These are phyloP conservation scores for Moesziomyces parantarcticus DNA, from an alignment of 1,284 basidiomycete species.

Conservation along the genomic window DNA sequence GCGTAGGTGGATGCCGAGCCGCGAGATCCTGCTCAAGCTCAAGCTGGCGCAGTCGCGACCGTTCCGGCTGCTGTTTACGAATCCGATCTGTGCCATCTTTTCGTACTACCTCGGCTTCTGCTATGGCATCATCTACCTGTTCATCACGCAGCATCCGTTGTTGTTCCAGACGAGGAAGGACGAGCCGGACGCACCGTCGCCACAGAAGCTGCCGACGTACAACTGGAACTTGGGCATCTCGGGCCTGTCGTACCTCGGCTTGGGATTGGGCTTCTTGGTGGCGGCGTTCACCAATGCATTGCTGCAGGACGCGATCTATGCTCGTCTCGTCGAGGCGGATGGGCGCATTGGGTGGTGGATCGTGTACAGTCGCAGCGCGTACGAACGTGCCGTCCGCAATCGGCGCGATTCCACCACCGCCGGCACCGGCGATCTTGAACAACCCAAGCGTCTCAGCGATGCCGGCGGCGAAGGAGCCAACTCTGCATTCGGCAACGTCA, in stretches of 20 bases:
- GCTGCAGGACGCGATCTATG: slow-evolving; percentile 70
- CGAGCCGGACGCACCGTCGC: slow-evolving; percentile 60
- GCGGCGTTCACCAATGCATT: slow-evolving; percentile 68
- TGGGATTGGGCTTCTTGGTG: slow-evolving; percentile 69
- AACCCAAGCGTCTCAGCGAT: slow-evolving; percentile 1
- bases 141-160: slow-evolving; percentile 69
- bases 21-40: slow-evolving; percentile 27
- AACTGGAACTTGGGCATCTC: slow-evolving; percentile 68
- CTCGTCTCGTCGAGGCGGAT: slow-evolving; percentile 41
- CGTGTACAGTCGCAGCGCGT: slow-evolving; percentile 22
- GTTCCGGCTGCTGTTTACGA: slow-evolving; percentile 63
- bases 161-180: slow-evolving; percentile 64
- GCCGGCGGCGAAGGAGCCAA: slow-evolving; percentile 8
- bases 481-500: slow-evolving; percentile 14
- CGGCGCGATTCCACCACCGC: slow-evolving; percentile 4
- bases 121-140: slow-evolving; percentile 69
- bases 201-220: slow-evolving; percentile 67
- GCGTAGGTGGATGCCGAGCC: slow-evolving; percentile 10
- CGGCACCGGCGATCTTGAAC: slow-evolving; percentile 2
- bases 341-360: slow-evolving; percentile 46
- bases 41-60: slow-evolving; percentile 68
- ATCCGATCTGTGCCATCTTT: slow-evolving; percentile 68
- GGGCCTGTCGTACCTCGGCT: slow-evolving; percentile 69
- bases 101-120: slow-evolving; percentile 70
- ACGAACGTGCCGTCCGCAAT: slow-evolving; percentile 6